These are phyloP conservation scores for Trypanosoma cruzi DNA, from an alignment of 208 protist species.

Conservation along the genomic window DNA sequence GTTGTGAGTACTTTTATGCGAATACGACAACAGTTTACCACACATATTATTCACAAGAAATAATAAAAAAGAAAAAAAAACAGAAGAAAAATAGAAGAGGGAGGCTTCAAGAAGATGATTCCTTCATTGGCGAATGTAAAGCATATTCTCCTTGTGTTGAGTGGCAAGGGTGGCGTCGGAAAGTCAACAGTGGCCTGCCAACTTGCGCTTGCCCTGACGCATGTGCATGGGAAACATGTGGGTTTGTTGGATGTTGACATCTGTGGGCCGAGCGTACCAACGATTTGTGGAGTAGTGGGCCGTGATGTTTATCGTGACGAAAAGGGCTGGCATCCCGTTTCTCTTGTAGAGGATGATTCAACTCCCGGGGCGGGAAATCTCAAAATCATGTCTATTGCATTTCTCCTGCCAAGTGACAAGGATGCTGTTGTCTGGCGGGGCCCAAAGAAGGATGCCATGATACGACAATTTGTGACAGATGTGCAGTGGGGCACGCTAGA, in stretches of 20 bases:
- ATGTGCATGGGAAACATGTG: slow-evolving; percentile 70
- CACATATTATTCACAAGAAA: not conserved
- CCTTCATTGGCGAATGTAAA: slow-evolving; percentile 71
- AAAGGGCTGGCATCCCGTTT: slow-evolving; percentile 86
- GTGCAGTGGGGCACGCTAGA: slow-evolving; percentile 91
- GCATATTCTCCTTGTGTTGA: slow-evolving; percentile 98
- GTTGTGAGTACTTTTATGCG: too few species aligned
- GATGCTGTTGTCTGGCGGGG: slow-evolving; percentile 99
- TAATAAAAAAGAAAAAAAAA: not conserved
- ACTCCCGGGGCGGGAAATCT: slow-evolving; percentile 26
- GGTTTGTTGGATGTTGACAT: slow-evolving; percentile 94
- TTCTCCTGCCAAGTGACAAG: slow-evolving; percentile 94
- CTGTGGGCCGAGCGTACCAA: slow-evolving; percentile 94
- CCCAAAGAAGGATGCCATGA: slow-evolving; percentile 93
- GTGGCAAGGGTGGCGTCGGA: slow-evolving; percentile 99
- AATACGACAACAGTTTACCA: too few species aligned
- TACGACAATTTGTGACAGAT: slow-evolving; percentile 92
- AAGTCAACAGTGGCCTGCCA: slow-evolving; percentile 98
- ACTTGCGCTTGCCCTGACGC: slow-evolving; percentile 94
- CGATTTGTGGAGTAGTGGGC: slow-evolving; percentile 96
- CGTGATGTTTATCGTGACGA: slow-evolving; percentile 87
- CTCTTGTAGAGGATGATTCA: slow-evolving; percentile 18
- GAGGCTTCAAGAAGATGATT: not conserved
- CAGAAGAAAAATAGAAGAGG: not conserved
- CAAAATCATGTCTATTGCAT: slow-evolving; percentile 98